Evolutionary conservation across 495 filamentous ascomycete genomes (phyloP).

Genomic region (Lophium mytilinum): DNA sequence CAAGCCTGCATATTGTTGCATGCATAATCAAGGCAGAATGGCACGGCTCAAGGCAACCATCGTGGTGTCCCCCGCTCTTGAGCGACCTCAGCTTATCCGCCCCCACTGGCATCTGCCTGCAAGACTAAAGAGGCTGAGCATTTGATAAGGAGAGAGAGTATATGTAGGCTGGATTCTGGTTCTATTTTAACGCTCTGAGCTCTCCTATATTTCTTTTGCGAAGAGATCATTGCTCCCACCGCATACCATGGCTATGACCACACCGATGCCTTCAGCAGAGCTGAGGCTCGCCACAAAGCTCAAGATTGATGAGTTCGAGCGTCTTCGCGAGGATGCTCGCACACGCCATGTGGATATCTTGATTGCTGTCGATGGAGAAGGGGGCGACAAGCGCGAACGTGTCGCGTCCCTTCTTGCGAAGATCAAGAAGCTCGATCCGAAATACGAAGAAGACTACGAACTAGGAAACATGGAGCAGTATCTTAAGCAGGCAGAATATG

Average conservation of each 20-base stretch:
- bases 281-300: conserved; percentile 11
- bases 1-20: no score
- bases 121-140: no score
- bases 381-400: conserved; percentile 3
- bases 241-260: conserved; percentile 3
- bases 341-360: neutral
- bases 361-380: neutral
- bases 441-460: conserved; percentile 14
- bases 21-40: no score
- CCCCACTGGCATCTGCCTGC: no score
- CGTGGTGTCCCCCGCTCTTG: no score
- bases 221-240: no score
- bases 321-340: neutral
- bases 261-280: conserved; percentile 2
- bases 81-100: no score
- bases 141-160: no score
- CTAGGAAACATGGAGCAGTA: conserved; percentile 5
- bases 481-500: conserved; percentile 16
- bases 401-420: conserved; percentile 4
- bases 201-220: no score
- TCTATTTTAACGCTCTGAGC: no score
- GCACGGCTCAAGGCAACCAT: no score
- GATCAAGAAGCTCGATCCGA: conserved; percentile 15
- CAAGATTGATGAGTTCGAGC: conserved; percentile 15
- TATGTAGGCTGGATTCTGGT: no score